Evolutionary conservation across 495 filamentous ascomycete genomes (phyloP).

Genomic region (Xanthoparmelia taractica): DNA sequence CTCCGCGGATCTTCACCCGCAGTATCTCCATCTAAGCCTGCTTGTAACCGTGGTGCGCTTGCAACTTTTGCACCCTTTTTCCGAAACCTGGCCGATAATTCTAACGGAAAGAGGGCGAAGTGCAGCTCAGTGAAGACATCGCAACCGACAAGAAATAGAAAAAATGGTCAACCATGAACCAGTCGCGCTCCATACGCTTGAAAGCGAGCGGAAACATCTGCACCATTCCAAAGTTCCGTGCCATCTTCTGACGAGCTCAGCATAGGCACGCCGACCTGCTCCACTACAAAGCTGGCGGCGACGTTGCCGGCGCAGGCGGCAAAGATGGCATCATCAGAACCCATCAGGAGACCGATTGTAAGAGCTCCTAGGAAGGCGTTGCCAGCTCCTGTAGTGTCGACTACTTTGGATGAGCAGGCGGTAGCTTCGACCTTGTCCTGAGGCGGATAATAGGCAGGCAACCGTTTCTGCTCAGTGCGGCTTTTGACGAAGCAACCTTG

Average conservation of each 20-base stretch:
- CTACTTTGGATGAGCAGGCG: neutral
- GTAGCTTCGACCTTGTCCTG: neutral
- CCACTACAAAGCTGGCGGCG: constrained; percentile 33
- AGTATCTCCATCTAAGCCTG: neutral
- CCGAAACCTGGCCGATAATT: neutral
- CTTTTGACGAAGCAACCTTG: constrained; percentile 28
- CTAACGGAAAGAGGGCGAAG: neutral
- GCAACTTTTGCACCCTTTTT: neutral
- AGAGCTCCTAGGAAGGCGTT: neutral
- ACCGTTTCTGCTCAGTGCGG: neutral
- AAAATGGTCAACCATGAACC: constrained; percentile 16
- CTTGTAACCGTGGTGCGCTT: neutral
- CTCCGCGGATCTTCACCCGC: neutral
- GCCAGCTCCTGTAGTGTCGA: constrained; percentile 1
- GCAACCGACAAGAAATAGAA: neutral
- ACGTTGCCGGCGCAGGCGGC: constrained; percentile 32
- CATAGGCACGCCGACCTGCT: constrained; percentile 35
- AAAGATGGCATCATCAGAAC: constrained; percentile 10
- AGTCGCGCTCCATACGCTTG: constrained; percentile 39
- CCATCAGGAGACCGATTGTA: constrained; percentile 24
- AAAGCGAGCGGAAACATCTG: constrained; percentile 34
- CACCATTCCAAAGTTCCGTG: constrained; percentile 29
- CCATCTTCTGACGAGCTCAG: constrained; percentile 12
- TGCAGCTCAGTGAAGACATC: neutral
- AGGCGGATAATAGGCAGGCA: constrained; percentile 19